phyloP scores from a whole-genome alignment of 2,329 filamentous ascomycete genomes.

The Nemania diffusa region DNA sequence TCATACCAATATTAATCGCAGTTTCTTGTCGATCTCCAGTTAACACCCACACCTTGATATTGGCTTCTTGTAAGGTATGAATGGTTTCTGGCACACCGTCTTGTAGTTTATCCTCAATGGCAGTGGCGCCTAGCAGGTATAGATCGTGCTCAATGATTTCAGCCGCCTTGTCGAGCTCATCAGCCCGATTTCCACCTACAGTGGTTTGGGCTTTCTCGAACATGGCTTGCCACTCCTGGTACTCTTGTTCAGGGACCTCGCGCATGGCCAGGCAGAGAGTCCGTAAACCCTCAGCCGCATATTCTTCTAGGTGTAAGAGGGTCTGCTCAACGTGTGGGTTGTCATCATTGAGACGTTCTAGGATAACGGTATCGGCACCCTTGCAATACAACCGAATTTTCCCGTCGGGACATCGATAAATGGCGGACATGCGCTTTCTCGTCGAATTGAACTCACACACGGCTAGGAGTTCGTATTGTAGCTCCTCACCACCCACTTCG shows the following conservation, averaged over 20 bases:
- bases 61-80: constrained; percentile 93
- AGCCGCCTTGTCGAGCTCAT: constrained; percentile 96
- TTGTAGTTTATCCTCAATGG: constrained; percentile 96
- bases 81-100: constrained; percentile 99
- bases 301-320: constrained; percentile 95
- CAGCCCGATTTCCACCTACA: constrained; percentile 88
- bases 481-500: constrained; percentile 74
- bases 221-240: constrained; percentile 84
- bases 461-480: constrained; percentile 89
- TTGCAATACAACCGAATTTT: constrained; percentile 95
- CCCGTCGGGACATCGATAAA: constrained; percentile 95
- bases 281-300: constrained; percentile 93
- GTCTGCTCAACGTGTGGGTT: constrained; percentile 92
- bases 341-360: constrained; percentile 85
- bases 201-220: constrained; percentile 91
- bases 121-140: constrained; percentile 90
- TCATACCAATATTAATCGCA: constrained; percentile 99
- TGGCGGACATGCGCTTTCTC: constrained; percentile 96
- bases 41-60: constrained; percentile 98
- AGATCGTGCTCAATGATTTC: constrained; percentile 96
- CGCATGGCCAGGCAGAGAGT: constrained; percentile 96
- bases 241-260: constrained; percentile 90
- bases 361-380: constrained; percentile 95
- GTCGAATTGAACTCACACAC: constrained; percentile 99
- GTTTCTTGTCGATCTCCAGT: constrained; percentile 98